These are phyloP conservation scores for Zygnema circumcarinatum DNA, from an alignment of 139 green algal genomes.

Conservation along the genomic window DNA sequence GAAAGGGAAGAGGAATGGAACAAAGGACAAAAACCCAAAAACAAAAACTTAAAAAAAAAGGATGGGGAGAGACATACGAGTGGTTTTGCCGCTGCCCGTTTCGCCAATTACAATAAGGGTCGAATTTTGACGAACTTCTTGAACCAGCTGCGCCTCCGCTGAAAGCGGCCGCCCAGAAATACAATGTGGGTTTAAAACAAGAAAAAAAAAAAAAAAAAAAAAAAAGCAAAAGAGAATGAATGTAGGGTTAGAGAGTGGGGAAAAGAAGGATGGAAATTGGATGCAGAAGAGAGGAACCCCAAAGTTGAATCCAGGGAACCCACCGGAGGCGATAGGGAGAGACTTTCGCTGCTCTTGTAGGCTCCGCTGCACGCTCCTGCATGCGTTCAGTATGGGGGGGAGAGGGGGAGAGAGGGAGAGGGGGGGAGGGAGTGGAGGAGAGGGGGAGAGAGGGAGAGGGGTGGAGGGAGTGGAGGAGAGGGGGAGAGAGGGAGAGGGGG, in stretches of 20 bases:
- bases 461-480: neutral
- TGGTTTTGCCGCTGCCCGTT: conserved; percentile 90
- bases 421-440: neutral
- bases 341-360: too few relatives aligned
- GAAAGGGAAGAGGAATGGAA: too few relatives aligned
- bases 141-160: conserved; percentile 43
- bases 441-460: neutral
- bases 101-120: conserved; percentile 73
- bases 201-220: too few relatives aligned
- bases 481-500: neutral
- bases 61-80: conserved; percentile 59
- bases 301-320: too few relatives aligned
- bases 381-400: too few relatives aligned
- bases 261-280: too few relatives aligned
- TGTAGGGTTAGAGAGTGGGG: too few relatives aligned
- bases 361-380: too few relatives aligned
- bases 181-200: neutral
- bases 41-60: too few relatives aligned
- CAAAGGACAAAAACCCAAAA: too few relatives aligned
- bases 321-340: neutral
- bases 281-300: too few relatives aligned
- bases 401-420: neutral
- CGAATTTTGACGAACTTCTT: conserved; percentile 29
- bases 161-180: neutral
- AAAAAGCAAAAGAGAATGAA: too few relatives aligned